Conservation (phyloP, 2,329 filamentous ascomycete genomes). For the Colletotrichum abscissum region DNA sequence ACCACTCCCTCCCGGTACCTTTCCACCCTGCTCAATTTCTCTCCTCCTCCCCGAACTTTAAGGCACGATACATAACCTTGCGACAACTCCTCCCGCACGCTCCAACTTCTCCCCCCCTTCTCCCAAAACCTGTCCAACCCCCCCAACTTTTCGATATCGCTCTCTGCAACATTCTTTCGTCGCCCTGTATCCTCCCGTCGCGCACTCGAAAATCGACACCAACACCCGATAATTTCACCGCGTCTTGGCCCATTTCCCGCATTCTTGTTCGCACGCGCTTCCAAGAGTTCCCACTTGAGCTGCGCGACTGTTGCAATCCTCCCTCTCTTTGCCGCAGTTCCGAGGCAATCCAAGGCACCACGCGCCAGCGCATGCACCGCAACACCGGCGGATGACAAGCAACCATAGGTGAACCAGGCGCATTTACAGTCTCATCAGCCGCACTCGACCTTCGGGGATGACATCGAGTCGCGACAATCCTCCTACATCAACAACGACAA, state of each 20-base stretch:
- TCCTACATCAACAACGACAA: slow-evolving; percentile 42
- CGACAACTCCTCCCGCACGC: slow-evolving; percentile 30
- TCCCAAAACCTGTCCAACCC: slow-evolving; percentile 16
- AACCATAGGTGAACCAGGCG: slow-evolving; percentile 38
- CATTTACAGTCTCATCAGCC: slow-evolving; percentile 41
- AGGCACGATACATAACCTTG: slow-evolving; percentile 37
- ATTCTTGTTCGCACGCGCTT: neutral
- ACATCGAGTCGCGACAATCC: slow-evolving; percentile 46
- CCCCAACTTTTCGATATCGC: slow-evolving; percentile 26
- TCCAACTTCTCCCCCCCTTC: slow-evolving; percentile 10
- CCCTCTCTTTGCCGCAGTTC: neutral
- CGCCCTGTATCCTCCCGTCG: slow-evolving; percentile 19
- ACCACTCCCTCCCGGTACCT: slow-evolving; percentile 28
- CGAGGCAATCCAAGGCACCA: slow-evolving; percentile 15
- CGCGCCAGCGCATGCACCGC: slow-evolving; percentile 43
- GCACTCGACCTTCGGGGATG: slow-evolving; percentile 35
- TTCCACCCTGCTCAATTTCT: slow-evolving; percentile 6
- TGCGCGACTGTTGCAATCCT: slow-evolving; percentile 21
- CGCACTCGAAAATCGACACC: slow-evolving; percentile 13
- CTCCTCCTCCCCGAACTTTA: slow-evolving; percentile 29
- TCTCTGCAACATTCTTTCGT: slow-evolving; percentile 26
- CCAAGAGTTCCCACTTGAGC: slow-evolving; percentile 3
- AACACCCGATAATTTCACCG: slow-evolving; percentile 21
- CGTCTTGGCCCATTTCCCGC: slow-evolving; percentile 12
- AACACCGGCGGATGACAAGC: slow-evolving; percentile 45